Conservation (phyloP, 345 rosid genomes). For the Rhodamnia rubescens region DNA sequence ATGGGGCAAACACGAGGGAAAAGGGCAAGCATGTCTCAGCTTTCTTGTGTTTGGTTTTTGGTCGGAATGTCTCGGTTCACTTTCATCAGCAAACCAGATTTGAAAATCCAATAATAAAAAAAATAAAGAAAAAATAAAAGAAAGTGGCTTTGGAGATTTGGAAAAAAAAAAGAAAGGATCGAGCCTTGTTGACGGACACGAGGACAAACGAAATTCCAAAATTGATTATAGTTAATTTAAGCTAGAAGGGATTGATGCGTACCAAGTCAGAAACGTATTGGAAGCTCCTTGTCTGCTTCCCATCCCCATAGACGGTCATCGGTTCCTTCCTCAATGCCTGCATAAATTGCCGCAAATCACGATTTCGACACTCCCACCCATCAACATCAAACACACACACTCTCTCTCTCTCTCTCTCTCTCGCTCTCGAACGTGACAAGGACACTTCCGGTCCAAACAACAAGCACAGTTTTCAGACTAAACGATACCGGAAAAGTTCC, state of each 20-base stretch:
- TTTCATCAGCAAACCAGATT: neutral
- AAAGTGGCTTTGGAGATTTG: neutral
- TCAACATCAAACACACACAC: neutral
- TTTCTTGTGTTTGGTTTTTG: neutral
- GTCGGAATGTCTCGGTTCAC: neutral
- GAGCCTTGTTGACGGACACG: neutral
- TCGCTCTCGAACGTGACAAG: neutral
- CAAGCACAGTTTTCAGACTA: neutral
- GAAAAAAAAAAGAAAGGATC: neutral
- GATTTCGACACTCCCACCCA: neutral
- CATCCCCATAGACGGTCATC: constrained; percentile 95
- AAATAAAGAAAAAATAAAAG: neutral
- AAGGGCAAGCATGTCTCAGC: neutral
- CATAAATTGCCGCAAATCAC: constrained; percentile 10
- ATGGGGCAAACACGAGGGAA: neutral
- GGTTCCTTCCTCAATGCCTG: constrained; percentile 98
- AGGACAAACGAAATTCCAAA: neutral
- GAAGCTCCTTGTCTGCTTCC: constrained; percentile 99
- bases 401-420: neutral
- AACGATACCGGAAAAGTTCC: neutral
- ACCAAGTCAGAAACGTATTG: constrained; percentile 98
- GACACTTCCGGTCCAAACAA: neutral
- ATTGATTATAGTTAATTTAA: neutral
- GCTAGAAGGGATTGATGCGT: neutral
- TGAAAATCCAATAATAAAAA: neutral